Evolutionary conservation across 306 rosid species (phyloP), one percentile per base, ranked within the genome.

Genomic region (Prunus fruticosa): DNA sequence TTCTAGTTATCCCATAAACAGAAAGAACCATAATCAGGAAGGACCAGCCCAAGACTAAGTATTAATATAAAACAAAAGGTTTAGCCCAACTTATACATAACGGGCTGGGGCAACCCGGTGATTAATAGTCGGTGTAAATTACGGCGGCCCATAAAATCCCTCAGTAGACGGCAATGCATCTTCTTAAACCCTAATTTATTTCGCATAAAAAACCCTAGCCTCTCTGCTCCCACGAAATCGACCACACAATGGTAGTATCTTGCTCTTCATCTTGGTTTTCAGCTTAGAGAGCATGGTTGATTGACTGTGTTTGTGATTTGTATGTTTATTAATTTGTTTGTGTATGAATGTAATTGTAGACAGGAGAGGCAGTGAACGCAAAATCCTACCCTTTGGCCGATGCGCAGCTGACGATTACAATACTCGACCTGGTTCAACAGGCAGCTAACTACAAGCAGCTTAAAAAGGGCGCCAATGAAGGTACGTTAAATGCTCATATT

Each of bases 381-480:
- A 94, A 94, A 58, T 97, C 95, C 0, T 94, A 94, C 66, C 98
- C 97, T 18, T 76, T 92, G 90, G 96, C 96, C 0, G 96, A 94
- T 73, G 79, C 97, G 0, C 97, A 94, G 72, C 88, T 94, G 25
- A 73, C 89, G 0, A 89, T 92, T 58, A 91, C 97, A 16, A 91
- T 91, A 4, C 46, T 94, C 71, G 97, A 94, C 51, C 96, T 94
- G 77, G 89, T 91, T 81, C 98, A 94, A 69, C 98, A 94, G 80
- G 96, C 97, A 62, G 82, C 96, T 19, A 90, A 94, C 74, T 91
- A 91, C 76, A 90, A 94, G 86, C 98, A 94, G 81, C 93, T 94
- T 75, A 94, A 94, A 73, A 94, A 94, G 85, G 96, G 96, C 12
- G 98, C 96, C 11, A 94, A 94, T 80, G 95, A 94, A 90, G 97